Percentiles rank a stretch among this genome's conserved stretches.
phyloP scores from a whole-genome alignment of 768 basidiomycete genomes.

The Sarcodon sp. region DNA sequence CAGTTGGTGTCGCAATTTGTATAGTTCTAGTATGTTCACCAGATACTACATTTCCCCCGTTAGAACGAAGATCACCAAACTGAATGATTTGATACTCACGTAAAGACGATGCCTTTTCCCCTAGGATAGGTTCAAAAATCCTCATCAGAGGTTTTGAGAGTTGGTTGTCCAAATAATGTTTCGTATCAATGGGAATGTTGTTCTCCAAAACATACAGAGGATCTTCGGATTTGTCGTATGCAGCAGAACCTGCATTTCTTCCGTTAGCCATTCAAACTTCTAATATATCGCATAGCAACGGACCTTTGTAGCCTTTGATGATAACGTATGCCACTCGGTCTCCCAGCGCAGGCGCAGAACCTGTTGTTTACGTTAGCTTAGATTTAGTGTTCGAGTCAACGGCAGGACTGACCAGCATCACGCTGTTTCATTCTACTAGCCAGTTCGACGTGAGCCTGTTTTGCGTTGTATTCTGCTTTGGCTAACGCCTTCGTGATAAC shows the following conservation, averaged over 20 bases:
- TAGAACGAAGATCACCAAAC: not conserved
- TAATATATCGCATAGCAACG: not conserved
- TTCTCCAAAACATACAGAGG: conserved; percentile 96
- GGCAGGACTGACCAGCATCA: conserved; percentile 55
- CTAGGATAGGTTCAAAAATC: conserved; percentile 96
- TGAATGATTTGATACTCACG: conserved; percentile 31
- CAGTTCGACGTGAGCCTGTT: conserved; percentile 94
- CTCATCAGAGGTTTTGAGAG: conserved; percentile 93
- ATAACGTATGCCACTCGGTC: conserved; percentile 99
- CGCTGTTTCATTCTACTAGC: conserved; percentile 93
- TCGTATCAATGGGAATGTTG: conserved; percentile 95
- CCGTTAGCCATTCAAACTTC: not conserved
- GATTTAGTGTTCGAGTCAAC: not conserved
- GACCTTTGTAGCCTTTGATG: conserved; percentile 90
- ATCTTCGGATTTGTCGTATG: conserved; percentile 98
- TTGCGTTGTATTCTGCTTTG: conserved; percentile 88
- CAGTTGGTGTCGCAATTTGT: conserved; percentile 90
- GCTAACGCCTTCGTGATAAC: conserved; percentile 97
- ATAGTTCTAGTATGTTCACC: conserved; percentile 96
- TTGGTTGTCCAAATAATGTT: conserved; percentile 97
- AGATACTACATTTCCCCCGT: conserved; percentile 43
- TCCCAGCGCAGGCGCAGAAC: conserved; percentile 93
- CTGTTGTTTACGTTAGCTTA: conserved; percentile 19
- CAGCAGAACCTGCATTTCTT: conserved; percentile 62
- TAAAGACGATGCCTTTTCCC: conserved; percentile 78